Evolutionary conservation across 345 rosid genomes (phyloP), one percentile per base, ranked within the genome.

Genomic region (Gossypium sturtianum): DNA sequence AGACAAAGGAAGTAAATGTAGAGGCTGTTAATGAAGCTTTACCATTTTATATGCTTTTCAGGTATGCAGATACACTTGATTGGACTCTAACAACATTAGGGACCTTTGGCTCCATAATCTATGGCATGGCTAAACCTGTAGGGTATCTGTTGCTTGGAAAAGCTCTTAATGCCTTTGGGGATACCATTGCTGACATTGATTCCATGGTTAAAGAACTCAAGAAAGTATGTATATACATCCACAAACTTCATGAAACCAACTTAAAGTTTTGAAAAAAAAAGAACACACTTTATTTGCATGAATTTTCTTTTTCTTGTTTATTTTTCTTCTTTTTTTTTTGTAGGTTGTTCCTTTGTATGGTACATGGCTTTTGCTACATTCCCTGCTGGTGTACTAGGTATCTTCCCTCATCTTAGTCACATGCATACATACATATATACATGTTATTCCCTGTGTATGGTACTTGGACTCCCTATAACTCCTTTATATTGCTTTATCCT

Each of bases 291-390:
- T 34, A 34, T 34, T 34, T 34, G 7, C 7, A 34, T 34, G 7
- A 34, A 29, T 29, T 29, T 29, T 29, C 6, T 29, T 29, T 29
- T 29, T 29, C 38, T 29, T 29, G 5, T 3, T 29, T 29, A n/a
- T n/a, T 52, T 16, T 2, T 17, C 1, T 16, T 16, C 16, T 5
- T 6, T 16, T 72, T n/a, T 57, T 25, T 23, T 59, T 44, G 66
- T 81, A 86, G 93, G 85, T 86, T 74, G 66, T 87, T 79, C 93
- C 15, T 87, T 22, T 41, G 93, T 89, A 75, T 87, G 87, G 85
- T 87, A 87, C 83, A 89, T 87, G 88, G 89, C 89, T 60, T 16
- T 83, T 4, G 93, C 93, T 10, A 89, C 93, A 52, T 86, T 89
- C 66, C 89, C 91, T 1, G 89, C 93, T 27, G 88, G 93, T 80